Conservation (phyloP, 768 basidiomycete species). For the Pholiota microspora region DNA sequence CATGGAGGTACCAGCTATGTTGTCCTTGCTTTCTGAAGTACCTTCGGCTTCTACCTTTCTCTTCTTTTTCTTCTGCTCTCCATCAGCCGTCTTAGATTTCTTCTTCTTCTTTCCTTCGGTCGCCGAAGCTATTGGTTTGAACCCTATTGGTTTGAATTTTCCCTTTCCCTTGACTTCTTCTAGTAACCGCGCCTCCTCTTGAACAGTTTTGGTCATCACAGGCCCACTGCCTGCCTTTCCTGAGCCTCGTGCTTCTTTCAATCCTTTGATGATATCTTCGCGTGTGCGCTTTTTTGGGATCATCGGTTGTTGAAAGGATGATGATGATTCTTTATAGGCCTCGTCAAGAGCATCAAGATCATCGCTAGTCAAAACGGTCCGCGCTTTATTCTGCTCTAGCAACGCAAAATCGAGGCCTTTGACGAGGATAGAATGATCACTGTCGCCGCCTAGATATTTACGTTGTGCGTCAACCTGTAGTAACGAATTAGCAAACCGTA, state of each 20-base stretch:
- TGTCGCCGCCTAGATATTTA: slow-evolving; percentile 80
- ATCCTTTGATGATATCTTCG: slow-evolving; percentile 69
- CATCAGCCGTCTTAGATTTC: slow-evolving; percentile 35
- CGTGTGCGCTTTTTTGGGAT: slow-evolving; percentile 67
- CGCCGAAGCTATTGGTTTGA: slow-evolving; percentile 55
- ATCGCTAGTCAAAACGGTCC: slow-evolving; percentile 50
- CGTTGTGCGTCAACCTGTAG: slow-evolving; percentile 72
- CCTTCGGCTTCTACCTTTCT: slow-evolving; percentile 22
- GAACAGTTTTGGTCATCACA: slow-evolving; percentile 14
- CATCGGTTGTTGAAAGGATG: slow-evolving; percentile 17
- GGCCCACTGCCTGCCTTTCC: slow-evolving; percentile 26
- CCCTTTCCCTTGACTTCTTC: slow-evolving; percentile 48
- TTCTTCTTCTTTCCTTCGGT: slow-evolving; percentile 53
- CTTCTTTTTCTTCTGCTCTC: slow-evolving; percentile 63
- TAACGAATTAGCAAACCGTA: neutral
- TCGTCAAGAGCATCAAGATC: slow-evolving; percentile 84
- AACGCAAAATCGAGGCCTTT: slow-evolving; percentile 89
- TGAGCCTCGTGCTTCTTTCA: slow-evolving; percentile 61
- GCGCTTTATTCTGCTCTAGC: slow-evolving; percentile 80
- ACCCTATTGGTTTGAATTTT: slow-evolving; percentile 61
- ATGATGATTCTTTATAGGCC: slow-evolving; percentile 53
- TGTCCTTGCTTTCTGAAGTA: neutral
- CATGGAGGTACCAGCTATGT: slow-evolving; percentile 20
- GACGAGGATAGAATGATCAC: slow-evolving; percentile 81
- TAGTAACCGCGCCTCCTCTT: slow-evolving; percentile 31